phyloP scores from a whole-genome alignment of 2,329 filamentous ascomycete genomes.

The Neurospora crassa region DNA sequence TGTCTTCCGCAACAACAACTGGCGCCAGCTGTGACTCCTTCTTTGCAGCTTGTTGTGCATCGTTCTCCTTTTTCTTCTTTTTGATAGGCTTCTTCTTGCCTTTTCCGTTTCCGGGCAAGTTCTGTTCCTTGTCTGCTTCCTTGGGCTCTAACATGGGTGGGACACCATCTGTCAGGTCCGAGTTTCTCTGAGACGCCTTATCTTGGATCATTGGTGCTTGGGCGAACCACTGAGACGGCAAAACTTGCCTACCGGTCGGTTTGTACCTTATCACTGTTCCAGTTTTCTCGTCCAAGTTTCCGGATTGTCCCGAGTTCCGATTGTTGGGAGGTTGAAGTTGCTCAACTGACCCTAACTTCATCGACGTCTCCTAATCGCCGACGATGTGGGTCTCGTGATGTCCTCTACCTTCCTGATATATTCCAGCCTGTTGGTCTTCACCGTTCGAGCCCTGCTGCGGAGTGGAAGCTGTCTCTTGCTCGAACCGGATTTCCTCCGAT shows the following conservation, averaged over 20 bases:
- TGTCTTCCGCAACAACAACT: not conserved
- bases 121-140: not conserved
- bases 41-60: not conserved
- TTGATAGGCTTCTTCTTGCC: not conserved
- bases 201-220: not conserved
- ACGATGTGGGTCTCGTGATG: not conserved
- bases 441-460: not conserved
- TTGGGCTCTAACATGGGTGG: not conserved
- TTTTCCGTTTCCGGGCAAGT: not conserved
- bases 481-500: conserved; percentile 4
- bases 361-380: not conserved
- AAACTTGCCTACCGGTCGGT: not conserved
- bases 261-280: conserved; percentile 4
- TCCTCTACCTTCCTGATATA: not conserved
- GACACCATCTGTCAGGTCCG: not conserved
- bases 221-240: not conserved
- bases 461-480: not conserved
- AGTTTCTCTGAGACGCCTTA: not conserved
- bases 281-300: not conserved
- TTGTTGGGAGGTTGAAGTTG: not conserved
- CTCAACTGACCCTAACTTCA: not conserved
- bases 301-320: not conserved
- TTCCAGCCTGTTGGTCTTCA: not conserved
- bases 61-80: not conserved
- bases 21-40: not conserved